Conservation (phyloP, 345 rosid species). For the Murraya paniculata region DNA sequence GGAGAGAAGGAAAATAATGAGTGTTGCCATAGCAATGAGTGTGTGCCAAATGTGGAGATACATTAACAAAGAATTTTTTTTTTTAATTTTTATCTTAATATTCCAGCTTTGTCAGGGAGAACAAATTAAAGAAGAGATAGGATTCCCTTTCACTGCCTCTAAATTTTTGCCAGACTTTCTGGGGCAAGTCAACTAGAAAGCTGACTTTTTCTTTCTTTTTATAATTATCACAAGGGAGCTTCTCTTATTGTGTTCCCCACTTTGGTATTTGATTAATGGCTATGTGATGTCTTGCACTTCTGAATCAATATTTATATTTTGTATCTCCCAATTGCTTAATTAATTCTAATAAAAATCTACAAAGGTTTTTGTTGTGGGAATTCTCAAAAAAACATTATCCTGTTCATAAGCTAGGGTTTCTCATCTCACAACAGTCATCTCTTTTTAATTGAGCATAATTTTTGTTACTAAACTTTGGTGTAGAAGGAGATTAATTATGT, state of each 20-base stretch:
- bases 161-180: conserved; percentile 57
- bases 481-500: neutral
- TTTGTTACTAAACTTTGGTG: neutral
- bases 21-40: conserved; percentile 29
- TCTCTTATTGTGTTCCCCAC: conserved; percentile 46
- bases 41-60: conserved; percentile 33
- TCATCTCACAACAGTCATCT: neutral
- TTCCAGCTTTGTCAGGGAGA: conserved; percentile 13
- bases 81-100: conserved; percentile 9
- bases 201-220: conserved; percentile 22
- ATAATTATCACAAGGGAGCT: neutral
- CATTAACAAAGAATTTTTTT: conserved; percentile 28
- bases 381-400: neutral
- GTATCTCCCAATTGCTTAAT: neutral
- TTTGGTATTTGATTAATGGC: conserved; percentile 23
- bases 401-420: neutral
- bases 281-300: conserved; percentile 15
- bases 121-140: conserved; percentile 24
- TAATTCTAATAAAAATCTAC: neutral
- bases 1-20: neutral
- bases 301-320: too few species aligned
- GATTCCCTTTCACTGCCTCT: conserved; percentile 45
- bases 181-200: conserved; percentile 71
- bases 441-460: neutral
- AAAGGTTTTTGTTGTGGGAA: neutral